A percentile compares a stretch with the other conserved stretches of the same genome.
phyloP scores from a whole-genome alignment of 306 rosid species.

The Benincasa hispida region DNA sequence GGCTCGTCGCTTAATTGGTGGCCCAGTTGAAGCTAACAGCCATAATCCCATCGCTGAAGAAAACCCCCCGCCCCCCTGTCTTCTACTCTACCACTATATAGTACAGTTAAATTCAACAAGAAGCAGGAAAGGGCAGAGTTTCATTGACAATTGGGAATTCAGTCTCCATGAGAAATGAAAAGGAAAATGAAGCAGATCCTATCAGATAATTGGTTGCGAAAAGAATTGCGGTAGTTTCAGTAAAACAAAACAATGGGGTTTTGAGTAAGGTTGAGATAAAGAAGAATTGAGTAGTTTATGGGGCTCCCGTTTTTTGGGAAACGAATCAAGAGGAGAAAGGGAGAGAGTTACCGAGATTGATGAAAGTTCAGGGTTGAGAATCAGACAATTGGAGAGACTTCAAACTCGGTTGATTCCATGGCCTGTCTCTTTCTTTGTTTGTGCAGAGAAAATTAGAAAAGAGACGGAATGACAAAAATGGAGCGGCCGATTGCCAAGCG shows the following conservation, averaged over 20 bases:
- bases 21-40: conserved; percentile 44
- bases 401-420: conserved; percentile 52
- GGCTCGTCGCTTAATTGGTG: conserved; percentile 62
- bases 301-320: conserved; percentile 17
- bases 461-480: not conserved
- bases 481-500: not conserved
- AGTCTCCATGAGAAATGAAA: conserved; percentile 15
- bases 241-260: not conserved
- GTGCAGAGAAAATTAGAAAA: not conserved
- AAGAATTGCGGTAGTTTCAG: not conserved
- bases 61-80: not conserved
- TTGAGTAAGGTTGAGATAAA: not conserved
- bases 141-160: conserved; percentile 15
- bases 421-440: conserved; percentile 6
- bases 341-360: not conserved
- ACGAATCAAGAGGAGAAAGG: conserved; percentile 14
- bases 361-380: conserved; percentile 7
- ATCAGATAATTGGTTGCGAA: not conserved
- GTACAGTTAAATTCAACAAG: conserved; percentile 15
- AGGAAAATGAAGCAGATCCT: not conserved
- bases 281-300: not conserved
- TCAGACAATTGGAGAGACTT: not conserved
- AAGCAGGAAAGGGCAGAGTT: conserved; percentile 6
- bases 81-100: not conserved
- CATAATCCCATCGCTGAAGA: conserved; percentile 38